These are phyloP conservation scores for Colletotrichum sublineola DNA, from an alignment of 2,329 filamentous ascomycete genomes.

Conservation along the genomic window DNA sequence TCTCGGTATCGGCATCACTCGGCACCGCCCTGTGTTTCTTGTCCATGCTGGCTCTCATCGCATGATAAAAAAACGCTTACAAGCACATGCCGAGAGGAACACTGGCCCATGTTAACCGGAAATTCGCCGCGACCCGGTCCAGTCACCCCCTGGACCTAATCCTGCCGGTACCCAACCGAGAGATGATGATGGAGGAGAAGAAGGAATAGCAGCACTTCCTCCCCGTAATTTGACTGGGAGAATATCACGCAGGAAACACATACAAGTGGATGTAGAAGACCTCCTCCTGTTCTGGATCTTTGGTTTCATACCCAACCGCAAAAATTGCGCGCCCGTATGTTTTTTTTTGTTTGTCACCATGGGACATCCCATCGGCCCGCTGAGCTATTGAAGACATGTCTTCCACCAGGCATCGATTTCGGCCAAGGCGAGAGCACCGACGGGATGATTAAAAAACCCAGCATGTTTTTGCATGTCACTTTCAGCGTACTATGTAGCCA, in stretches of 20 bases:
- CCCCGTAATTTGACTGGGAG: background rate
- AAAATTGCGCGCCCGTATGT: background rate
- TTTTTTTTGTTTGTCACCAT: background rate
- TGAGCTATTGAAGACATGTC: background rate
- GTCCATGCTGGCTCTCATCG: conserved; percentile 20
- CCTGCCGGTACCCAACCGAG: background rate
- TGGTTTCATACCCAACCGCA: background rate
- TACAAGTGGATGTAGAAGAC: background rate
- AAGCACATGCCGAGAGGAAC: background rate
- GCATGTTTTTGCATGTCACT: background rate
- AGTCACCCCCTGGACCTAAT: background rate
- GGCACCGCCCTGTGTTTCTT: conserved; percentile 2
- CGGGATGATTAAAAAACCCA: too few relatives aligned
- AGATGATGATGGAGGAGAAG: background rate
- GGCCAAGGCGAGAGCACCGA: background rate
- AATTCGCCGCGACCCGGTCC: background rate
- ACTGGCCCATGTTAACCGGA: background rate
- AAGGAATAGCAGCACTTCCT: background rate
- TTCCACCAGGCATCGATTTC: too few relatives aligned
- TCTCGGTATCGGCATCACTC: background rate
- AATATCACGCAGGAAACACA: too few relatives aligned
- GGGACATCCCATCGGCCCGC: background rate
- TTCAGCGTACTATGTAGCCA: background rate
- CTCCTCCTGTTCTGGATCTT: too few relatives aligned
- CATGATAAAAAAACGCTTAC: background rate